phyloP scores from a whole-genome alignment of 164 flowering plant species.

The Chimonanthus salicifolius region DNA sequence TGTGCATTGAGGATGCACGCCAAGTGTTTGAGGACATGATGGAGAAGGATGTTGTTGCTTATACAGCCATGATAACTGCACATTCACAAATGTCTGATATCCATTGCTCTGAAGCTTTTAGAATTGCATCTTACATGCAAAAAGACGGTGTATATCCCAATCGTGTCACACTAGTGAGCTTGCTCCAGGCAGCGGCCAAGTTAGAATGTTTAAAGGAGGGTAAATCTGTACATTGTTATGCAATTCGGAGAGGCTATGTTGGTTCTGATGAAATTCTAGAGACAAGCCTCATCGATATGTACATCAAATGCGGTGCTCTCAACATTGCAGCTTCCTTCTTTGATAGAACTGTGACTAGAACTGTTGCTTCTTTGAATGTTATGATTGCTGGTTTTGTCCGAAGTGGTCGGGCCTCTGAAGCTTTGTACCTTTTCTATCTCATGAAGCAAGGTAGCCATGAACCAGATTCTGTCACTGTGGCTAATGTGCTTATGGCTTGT shows the following conservation, averaged over 20 bases:
- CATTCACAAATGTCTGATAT: slow-evolving; percentile 30
- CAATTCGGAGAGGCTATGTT: slow-evolving; percentile 42
- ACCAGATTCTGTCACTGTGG: slow-evolving; percentile 40
- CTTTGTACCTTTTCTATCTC: slow-evolving; percentile 23
- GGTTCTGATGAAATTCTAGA: slow-evolving; percentile 37
- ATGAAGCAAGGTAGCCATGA: slow-evolving; percentile 20
- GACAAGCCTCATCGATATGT: slow-evolving; percentile 51
- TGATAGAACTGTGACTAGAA: slow-evolving; percentile 11
- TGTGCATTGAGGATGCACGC: slow-evolving; percentile 23
- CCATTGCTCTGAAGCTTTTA: slow-evolving; percentile 29
- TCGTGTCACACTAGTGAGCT: slow-evolving; percentile 53
- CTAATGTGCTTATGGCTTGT: slow-evolving; percentile 42
- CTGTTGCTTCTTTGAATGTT: slow-evolving; percentile 39
- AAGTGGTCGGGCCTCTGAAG: slow-evolving; percentile 27
- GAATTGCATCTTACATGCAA: slow-evolving; percentile 33
- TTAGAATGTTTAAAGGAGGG: slow-evolving; percentile 29
- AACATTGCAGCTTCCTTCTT: slow-evolving; percentile 22
- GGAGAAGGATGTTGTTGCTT: slow-evolving; percentile 43
- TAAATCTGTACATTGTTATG: slow-evolving; percentile 35
- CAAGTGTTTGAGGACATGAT: slow-evolving; percentile 43
- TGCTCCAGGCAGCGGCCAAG: slow-evolving; percentile 45
- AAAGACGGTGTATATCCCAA: slow-evolving; percentile 40
- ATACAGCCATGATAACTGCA: slow-evolving; percentile 41
- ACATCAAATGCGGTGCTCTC: slow-evolving; percentile 35
- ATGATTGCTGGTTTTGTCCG: slow-evolving; percentile 33